Percentiles rank a stretch among this genome's conserved stretches.
These are phyloP conservation scores for Tephrocybe rancida DNA, from an alignment of 768 basidiomycete species.

Conservation along the genomic window DNA sequence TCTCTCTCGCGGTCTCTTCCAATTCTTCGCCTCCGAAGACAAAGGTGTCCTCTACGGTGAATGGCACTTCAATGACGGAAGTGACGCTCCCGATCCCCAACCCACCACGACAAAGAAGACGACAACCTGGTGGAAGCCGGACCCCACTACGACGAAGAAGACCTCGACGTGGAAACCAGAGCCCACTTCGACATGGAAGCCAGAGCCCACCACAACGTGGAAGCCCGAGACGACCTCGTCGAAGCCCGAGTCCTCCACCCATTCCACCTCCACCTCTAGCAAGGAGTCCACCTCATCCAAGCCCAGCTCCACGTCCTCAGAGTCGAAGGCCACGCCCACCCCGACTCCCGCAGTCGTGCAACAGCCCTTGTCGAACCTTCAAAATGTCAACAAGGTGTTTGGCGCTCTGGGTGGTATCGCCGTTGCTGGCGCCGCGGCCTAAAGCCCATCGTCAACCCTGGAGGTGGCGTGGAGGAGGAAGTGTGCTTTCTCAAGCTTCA, in stretches of 20 bases:
- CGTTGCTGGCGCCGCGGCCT: slow-evolving; percentile 27
- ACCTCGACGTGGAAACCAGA: slow-evolving; percentile 16
- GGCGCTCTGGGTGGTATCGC: slow-evolving; percentile 37
- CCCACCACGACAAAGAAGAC: slow-evolving; percentile 23
- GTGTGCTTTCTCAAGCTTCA: background rate
- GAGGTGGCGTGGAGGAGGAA: background rate
- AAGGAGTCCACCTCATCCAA: slow-evolving; percentile 22
- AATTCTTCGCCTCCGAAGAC: slow-evolving; percentile 43
- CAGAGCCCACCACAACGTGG: slow-evolving; percentile 23
- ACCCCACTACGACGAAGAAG: slow-evolving; percentile 16
- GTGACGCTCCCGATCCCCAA: slow-evolving; percentile 19
- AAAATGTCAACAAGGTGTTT: slow-evolving; percentile 35
- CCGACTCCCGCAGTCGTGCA: slow-evolving; percentile 15
- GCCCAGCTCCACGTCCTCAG: slow-evolving; percentile 9
- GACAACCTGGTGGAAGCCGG: slow-evolving; percentile 18
- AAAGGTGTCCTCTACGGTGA: slow-evolving; percentile 50
- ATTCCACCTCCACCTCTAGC: slow-evolving; percentile 23
- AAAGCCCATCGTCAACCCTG: background rate
- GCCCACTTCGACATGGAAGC: slow-evolving; percentile 16
- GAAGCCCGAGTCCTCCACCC: slow-evolving; percentile 27
- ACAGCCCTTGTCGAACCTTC: slow-evolving; percentile 32
- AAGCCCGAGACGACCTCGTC: slow-evolving; percentile 14
- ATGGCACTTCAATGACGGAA: slow-evolving; percentile 46
- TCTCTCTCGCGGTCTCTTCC: slow-evolving; percentile 57
- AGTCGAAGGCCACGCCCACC: background rate